phyloP scores from a whole-genome alignment of 2,329 filamentous ascomycete genomes.

The Beauveria australis region DNA sequence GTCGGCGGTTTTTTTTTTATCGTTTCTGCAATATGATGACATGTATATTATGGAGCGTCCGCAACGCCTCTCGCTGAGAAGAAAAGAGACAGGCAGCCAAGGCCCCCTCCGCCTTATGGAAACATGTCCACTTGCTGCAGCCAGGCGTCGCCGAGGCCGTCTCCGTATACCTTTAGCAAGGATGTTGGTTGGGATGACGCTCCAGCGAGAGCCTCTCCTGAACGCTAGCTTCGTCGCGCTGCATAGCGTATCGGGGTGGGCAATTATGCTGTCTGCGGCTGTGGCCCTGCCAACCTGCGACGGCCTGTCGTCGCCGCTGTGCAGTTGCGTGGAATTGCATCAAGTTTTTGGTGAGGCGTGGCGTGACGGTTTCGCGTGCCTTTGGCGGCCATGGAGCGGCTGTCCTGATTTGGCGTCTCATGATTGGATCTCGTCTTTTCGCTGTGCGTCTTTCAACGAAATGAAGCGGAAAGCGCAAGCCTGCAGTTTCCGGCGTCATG shows the following conservation, averaged over 20 bases:
- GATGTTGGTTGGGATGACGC: not conserved
- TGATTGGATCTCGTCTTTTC: not conserved
- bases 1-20: not conserved
- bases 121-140: not conserved
- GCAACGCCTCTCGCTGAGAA: not conserved
- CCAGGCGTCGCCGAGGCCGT: constrained; percentile 1
- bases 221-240: not conserved
- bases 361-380: constrained; percentile 8
- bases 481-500: not conserved
- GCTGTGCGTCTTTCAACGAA: not conserved
- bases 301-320: not conserved
- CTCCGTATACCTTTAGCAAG: not conserved
- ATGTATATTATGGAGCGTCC: constrained; percentile 2
- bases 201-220: not conserved
- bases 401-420: not conserved
- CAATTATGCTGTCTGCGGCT: not conserved
- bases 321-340: not conserved
- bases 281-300: not conserved
- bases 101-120: constrained; percentile 1
- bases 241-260: constrained; percentile 1
- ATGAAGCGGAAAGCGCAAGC: not conserved
- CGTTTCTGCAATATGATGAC: constrained; percentile 3
- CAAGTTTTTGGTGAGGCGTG: not conserved
- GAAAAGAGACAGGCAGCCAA: not conserved
- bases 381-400: constrained; percentile 1